A percentile compares a stretch with the other conserved stretches of the same genome.
Conservation (phyloP, 148 eudicot genomes). For the Vaccinium vitisidaea region DNA sequence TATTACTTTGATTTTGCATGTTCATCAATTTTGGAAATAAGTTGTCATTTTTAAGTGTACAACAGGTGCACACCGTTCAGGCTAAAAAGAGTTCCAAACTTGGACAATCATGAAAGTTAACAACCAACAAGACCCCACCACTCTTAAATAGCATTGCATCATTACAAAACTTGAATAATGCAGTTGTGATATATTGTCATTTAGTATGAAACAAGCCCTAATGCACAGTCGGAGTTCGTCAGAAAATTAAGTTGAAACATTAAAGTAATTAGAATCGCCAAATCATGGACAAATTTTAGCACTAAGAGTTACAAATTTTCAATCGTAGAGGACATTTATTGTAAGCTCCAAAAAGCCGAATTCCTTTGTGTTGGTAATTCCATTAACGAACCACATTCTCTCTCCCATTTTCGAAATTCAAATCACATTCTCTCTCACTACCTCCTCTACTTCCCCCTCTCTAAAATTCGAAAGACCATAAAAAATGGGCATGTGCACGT, state of each 20-base stretch:
- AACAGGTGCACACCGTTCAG: not conserved
- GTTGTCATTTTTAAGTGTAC: not conserved
- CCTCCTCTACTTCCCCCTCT: too few species aligned
- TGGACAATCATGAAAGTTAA: constrained; percentile 6
- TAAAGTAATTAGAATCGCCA: not conserved
- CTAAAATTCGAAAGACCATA: too few species aligned
- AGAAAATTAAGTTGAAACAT: not conserved
- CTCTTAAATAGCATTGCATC: not conserved
- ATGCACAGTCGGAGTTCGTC: not conserved
- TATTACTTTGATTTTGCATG: not conserved
- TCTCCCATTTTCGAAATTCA: too few species aligned
- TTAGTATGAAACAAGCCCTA: not conserved
- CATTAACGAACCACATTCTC: too few species aligned
- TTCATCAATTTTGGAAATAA: constrained; percentile 1
- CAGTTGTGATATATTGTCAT: not conserved
- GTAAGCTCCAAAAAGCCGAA: too few species aligned
- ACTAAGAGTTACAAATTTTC: not conserved
- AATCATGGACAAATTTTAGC: not conserved
- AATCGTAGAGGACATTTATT: not conserved
- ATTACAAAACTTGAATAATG: not conserved
- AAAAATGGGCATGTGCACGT: too few species aligned
- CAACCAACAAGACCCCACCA: not conserved
- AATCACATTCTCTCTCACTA: too few species aligned
- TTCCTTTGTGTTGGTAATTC: too few species aligned
- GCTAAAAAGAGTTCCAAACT: not conserved